Conservation (phyloP, 31 red algal genomes). For the Porphyra umbilicalis region DNA sequence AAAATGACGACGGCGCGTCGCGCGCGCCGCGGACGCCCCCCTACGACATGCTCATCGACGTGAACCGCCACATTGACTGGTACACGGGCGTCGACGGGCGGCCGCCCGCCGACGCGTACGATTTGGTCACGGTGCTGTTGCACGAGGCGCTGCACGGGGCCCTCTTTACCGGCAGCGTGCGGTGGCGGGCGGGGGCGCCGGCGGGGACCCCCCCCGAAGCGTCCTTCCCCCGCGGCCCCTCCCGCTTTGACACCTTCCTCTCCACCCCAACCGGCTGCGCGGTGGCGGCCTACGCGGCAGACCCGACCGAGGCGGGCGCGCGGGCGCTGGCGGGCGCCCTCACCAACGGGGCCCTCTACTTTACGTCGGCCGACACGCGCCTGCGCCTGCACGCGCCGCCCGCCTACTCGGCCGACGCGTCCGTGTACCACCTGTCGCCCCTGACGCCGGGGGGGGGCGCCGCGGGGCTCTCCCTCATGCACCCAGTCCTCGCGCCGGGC, state of each 20-base stretch:
- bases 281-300: conserved; percentile 23
- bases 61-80: conserved; percentile 46
- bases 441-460: conserved; percentile 7
- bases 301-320: not conserved
- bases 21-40: no score
- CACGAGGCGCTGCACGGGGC: conserved; percentile 65
- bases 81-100: conserved; percentile 33
- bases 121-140: conserved; percentile 60
- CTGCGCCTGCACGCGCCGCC: conserved; percentile 38
- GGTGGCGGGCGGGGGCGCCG: conserved; percentile 11
- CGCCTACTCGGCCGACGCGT: conserved; percentile 25
- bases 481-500: not conserved
- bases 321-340: conserved; percentile 36
- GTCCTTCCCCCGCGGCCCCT: conserved; percentile 15
- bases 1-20: no score
- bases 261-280: conserved; percentile 51
- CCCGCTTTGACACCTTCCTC: conserved; percentile 72
- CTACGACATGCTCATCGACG: conserved; percentile 51
- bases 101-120: conserved; percentile 17
- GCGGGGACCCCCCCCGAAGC: not conserved
- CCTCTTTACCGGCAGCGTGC: conserved; percentile 50
- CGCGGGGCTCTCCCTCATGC: not conserved
- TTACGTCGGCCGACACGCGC: conserved; percentile 7
- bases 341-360: conserved; percentile 61
- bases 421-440: conserved; percentile 63